A percentile compares a stretch with the other conserved stretches of the same genome.
These are phyloP conservation scores for Trichoderma pleuroti DNA, from an alignment of 2,329 filamentous ascomycete genomes.

Conservation along the genomic window DNA sequence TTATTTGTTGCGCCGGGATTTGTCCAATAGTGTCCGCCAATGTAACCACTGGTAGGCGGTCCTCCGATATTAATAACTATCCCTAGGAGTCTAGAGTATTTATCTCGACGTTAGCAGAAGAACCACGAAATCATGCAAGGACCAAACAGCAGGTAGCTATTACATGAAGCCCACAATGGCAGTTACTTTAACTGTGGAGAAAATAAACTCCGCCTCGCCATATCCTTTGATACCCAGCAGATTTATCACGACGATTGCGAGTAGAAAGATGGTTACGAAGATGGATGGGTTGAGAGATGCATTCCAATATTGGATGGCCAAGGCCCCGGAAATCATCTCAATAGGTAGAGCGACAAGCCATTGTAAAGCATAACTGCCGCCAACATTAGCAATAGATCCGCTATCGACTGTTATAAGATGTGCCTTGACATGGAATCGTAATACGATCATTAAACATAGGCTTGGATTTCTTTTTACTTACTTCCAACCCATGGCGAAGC, in stretches of 20 bases:
- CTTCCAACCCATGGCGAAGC: conserved; percentile 10
- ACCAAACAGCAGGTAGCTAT: no score
- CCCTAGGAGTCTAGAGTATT: background rate
- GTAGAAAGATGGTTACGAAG: background rate
- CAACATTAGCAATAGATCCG: background rate
- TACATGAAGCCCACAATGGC: conserved; percentile 12
- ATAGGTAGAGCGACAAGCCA: background rate
- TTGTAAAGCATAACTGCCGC: background rate
- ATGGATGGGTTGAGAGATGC: conserved; percentile 1
- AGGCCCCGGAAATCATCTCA: background rate
- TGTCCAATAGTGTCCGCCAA: background rate
- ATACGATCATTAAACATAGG: no score
- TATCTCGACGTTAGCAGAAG: background rate
- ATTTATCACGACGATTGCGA: background rate
- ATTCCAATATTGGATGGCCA: conserved; percentile 6
- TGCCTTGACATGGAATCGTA: background rate
- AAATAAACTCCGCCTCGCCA: conserved; percentile 3
- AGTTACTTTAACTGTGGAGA: conserved; percentile 1
- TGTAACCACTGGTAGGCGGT: background rate
- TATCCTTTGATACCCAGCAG: background rate
- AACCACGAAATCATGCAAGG: background rate
- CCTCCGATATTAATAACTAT: conserved; percentile 5
- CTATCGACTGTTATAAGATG: background rate
- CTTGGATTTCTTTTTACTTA: background rate
- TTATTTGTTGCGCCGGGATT: background rate